phyloP scores from a whole-genome alignment of 2,329 filamentous ascomycete genomes.

The Ascochyta fabae region DNA sequence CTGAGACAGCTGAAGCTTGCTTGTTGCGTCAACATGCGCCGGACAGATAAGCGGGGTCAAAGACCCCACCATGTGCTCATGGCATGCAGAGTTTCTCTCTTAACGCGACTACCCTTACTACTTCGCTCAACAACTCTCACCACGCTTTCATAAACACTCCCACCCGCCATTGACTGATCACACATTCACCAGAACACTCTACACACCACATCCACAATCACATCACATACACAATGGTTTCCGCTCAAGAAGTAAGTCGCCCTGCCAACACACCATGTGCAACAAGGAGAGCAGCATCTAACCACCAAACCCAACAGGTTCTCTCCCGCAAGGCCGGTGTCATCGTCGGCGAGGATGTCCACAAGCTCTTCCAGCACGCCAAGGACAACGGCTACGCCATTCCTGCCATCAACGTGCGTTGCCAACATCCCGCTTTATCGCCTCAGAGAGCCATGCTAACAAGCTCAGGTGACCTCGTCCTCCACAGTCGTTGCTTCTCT shows the following conservation, averaged over 20 bases:
- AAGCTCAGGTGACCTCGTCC: constrained; percentile 80
- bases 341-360: constrained; percentile 71
- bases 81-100: constrained; percentile 21
- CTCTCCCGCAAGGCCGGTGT: constrained; percentile 29
- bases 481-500: constrained; percentile 77
- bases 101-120: constrained; percentile 23
- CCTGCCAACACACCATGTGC: constrained; percentile 1
- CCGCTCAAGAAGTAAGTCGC: constrained; percentile 50
- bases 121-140: constrained; percentile 19
- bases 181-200: constrained; percentile 10
- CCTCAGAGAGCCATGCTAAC: constrained; percentile 6
- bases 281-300: constrained; percentile 11
- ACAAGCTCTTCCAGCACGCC: constrained; percentile 82
- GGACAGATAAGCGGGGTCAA: constrained; percentile 4
- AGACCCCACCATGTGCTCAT: constrained; percentile 18
- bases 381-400: constrained; percentile 69
- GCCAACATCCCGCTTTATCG: background rate
- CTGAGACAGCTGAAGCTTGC: constrained; percentile 15
- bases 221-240: constrained; percentile 29
- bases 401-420: constrained; percentile 45
- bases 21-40: constrained; percentile 8
- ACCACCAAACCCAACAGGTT: constrained; percentile 10
- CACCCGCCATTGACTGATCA: constrained; percentile 16
- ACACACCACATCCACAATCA: constrained; percentile 25
- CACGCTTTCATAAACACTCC: constrained; percentile 11